Conservation (phyloP, 2,329 filamentous ascomycete species). For the Xylariaceae sp. region DNA sequence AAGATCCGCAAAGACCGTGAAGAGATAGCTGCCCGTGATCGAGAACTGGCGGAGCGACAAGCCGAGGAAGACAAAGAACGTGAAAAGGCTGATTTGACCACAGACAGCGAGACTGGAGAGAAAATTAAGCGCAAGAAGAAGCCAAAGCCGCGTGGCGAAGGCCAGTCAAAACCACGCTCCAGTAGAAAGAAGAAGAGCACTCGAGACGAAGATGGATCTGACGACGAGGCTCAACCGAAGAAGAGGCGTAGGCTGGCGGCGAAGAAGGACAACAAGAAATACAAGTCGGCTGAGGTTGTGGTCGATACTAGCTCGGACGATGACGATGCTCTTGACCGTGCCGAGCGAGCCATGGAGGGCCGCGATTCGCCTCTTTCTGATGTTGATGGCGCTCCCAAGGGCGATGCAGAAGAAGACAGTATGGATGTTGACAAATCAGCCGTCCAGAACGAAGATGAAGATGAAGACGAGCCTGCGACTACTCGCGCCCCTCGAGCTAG, state of each 20-base stretch:
- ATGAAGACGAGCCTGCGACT: constrained; percentile 41
- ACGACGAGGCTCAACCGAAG: constrained; percentile 51
- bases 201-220: constrained; percentile 43
- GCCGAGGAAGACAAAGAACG: constrained; percentile 65
- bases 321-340: constrained; percentile 40
- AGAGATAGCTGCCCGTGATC: constrained; percentile 71
- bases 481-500: constrained; percentile 39
- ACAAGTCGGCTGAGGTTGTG: constrained; percentile 81
- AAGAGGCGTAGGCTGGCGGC: constrained; percentile 56
- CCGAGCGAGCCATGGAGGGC: constrained; percentile 37
- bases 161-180: constrained; percentile 37
- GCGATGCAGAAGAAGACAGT: constrained; percentile 32
- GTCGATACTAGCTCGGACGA: constrained; percentile 64
- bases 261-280: constrained; percentile 58
- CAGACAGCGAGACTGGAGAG: constrained; percentile 77
- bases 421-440: constrained; percentile 52
- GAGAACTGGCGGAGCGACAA: constrained; percentile 66
- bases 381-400: constrained; percentile 26
- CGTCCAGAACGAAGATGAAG: constrained; percentile 45
- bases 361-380: constrained; percentile 23
- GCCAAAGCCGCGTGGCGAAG: constrained; percentile 34
- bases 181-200: constrained; percentile 58
- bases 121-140: constrained; percentile 75
- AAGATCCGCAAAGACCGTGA: constrained; percentile 85
- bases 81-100: constrained; percentile 74